Conservation (phyloP, 2,329 filamentous ascomycete species). For the Periconia macrospinosa region DNA sequence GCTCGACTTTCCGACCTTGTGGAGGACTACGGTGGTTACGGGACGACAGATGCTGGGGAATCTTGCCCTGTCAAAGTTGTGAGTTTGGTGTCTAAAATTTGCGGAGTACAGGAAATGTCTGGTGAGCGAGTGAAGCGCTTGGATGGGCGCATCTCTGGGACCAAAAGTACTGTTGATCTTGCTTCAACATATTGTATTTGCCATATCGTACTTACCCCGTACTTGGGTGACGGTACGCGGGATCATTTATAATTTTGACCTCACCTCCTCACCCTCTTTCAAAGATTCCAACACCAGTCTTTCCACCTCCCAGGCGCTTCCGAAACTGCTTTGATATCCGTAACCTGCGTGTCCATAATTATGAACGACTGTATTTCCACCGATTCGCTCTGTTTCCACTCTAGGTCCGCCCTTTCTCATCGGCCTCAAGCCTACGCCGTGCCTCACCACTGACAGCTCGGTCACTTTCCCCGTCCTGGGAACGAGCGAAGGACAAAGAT, state of each 20-base stretch:
- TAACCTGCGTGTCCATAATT: constrained; percentile 80
- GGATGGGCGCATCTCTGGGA: too few relatives aligned
- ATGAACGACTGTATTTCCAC: constrained; percentile 70
- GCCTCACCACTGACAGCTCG: constrained; percentile 73
- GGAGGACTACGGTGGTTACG: constrained; percentile 75
- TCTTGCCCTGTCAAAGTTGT: constrained; percentile 45
- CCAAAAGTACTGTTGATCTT: too few relatives aligned
- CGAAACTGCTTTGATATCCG: constrained; percentile 63
- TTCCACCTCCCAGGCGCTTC: constrained; percentile 46
- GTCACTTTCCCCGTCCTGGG: constrained; percentile 63
- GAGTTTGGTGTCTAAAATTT: too few relatives aligned
- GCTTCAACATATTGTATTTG: neutral
- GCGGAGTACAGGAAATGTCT: neutral
- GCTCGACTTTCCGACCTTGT: constrained; percentile 81
- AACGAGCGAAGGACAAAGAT: constrained; percentile 65
- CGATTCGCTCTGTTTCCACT: constrained; percentile 70
- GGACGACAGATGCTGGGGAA: constrained; percentile 76
- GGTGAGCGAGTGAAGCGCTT: too few relatives aligned
- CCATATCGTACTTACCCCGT: neutral
- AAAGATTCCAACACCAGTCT: constrained; percentile 38
- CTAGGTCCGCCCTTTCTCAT: constrained; percentile 72
- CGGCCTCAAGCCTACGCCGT: constrained; percentile 81
- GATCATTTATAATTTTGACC: constrained; percentile 6
- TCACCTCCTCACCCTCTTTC: constrained; percentile 7
- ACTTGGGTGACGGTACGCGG: neutral